Evolutionary conservation across 192 early-diverging fungal species (phyloP).

Genomic region (Pilaira anomala): DNA sequence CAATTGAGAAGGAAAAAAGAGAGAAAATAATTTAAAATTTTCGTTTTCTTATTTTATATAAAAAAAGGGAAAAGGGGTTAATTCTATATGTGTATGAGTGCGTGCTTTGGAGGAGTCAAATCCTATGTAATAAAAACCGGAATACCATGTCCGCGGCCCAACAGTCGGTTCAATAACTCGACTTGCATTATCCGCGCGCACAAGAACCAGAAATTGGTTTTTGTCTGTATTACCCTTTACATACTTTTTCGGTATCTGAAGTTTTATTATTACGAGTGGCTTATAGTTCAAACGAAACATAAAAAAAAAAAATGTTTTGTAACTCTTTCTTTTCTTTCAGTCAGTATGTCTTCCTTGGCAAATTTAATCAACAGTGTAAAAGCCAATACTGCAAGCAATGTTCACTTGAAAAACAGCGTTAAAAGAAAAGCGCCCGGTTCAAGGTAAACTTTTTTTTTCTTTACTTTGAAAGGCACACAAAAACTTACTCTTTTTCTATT

Average conservation of each 20-base stretch:
- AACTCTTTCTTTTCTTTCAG: neutral
- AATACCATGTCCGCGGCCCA: too few relatives aligned
- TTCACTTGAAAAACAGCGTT: conserved; percentile 17
- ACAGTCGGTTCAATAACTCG: too few relatives aligned
- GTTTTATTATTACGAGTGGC: too few relatives aligned
- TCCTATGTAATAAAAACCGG: too few relatives aligned
- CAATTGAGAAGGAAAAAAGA: neutral
- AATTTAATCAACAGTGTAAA: conserved; percentile 28
- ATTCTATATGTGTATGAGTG: neutral
- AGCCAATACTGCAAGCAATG: conserved; percentile 20
- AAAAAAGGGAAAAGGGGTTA: neutral
- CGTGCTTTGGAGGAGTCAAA: too few relatives aligned
- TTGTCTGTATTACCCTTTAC: too few relatives aligned
- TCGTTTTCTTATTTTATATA: too few relatives aligned
- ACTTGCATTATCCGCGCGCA: too few relatives aligned
- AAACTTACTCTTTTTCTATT: neutral
- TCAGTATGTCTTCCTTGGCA: conserved; percentile 25
- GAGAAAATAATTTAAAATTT: neutral
- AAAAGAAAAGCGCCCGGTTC: conserved; percentile 6
- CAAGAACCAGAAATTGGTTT: too few relatives aligned
- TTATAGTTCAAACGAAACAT: too few relatives aligned
- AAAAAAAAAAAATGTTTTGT: neutral
- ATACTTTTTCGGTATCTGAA: too few relatives aligned
- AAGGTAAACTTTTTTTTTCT: neutral
- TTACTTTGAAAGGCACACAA: neutral